Evolutionary conservation across 495 filamentous ascomycete species (phyloP).

Genomic region (Cercophora samala): DNA sequence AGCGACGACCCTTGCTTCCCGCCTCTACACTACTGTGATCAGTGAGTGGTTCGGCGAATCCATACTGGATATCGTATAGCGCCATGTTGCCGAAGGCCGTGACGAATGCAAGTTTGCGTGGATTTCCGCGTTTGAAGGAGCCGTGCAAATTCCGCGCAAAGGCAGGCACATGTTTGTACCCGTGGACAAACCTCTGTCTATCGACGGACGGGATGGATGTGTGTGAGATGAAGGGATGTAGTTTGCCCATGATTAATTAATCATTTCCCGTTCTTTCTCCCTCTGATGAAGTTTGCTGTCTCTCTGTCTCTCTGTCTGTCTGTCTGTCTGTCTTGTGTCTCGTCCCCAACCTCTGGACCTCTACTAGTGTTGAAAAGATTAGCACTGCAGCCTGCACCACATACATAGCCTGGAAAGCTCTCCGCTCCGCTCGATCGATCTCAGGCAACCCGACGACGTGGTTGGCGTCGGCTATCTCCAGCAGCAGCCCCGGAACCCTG

Average conservation of each 20-base stretch:
- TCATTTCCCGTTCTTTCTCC: background rate
- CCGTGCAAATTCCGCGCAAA: background rate
- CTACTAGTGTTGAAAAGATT: no score
- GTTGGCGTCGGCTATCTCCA: slow-evolving; percentile 6
- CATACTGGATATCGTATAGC: background rate
- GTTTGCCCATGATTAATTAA: background rate
- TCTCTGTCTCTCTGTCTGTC: background rate
- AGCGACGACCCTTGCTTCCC: background rate
- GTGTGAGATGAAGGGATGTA: background rate
- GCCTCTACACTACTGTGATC: background rate
- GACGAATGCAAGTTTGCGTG: background rate
- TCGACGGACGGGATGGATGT: no score
- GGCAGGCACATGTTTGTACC: background rate
- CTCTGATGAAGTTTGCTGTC: background rate
- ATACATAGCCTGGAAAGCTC: background rate
- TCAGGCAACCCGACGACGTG: slow-evolving; percentile 2
- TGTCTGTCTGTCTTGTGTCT: background rate
- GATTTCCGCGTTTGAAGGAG: background rate
- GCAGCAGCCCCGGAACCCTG: background rate
- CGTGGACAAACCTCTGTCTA: background rate
- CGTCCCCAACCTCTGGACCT: background rate
- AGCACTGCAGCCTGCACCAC: background rate
- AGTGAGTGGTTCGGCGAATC: background rate
- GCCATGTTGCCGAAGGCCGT: background rate
- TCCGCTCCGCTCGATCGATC: slow-evolving; percentile 13